Evolutionary conservation across 305 asterid genomes (phyloP).

Genomic region (Solanum chacoense): DNA sequence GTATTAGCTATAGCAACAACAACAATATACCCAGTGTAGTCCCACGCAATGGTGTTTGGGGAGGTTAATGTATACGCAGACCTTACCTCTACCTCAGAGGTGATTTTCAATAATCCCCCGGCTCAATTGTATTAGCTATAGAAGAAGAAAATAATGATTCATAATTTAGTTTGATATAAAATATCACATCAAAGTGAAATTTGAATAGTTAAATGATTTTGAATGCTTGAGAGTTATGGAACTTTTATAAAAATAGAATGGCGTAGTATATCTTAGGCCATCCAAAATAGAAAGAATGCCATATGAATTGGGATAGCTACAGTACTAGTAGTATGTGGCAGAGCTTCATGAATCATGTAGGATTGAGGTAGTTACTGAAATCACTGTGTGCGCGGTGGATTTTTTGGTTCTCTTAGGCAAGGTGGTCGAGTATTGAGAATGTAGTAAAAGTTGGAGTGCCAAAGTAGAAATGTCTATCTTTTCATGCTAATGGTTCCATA

Average conservation of each 20-base stretch:
- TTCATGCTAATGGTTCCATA: neutral
- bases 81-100: neutral
- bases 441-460: neutral
- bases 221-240: neutral
- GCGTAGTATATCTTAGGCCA: neutral
- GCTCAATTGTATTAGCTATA: neutral
- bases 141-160: neutral
- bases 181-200: neutral
- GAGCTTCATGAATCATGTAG: neutral
- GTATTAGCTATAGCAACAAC: neutral
- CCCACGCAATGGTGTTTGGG: neutral
- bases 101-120: neutral
- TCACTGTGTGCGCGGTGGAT: neutral
- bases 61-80: neutral
- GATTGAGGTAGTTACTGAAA: neutral
- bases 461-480: neutral
- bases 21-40: neutral
- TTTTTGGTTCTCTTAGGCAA: neutral
- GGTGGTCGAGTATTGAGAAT: neutral
- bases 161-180: neutral
- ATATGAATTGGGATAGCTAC: neutral
- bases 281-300: neutral
- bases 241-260: neutral
- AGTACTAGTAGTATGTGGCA: neutral
- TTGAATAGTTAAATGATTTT: neutral